phyloP scores from a whole-genome alignment of 2,329 filamentous ascomycete species.

The Diaporthe amygdali region DNA sequence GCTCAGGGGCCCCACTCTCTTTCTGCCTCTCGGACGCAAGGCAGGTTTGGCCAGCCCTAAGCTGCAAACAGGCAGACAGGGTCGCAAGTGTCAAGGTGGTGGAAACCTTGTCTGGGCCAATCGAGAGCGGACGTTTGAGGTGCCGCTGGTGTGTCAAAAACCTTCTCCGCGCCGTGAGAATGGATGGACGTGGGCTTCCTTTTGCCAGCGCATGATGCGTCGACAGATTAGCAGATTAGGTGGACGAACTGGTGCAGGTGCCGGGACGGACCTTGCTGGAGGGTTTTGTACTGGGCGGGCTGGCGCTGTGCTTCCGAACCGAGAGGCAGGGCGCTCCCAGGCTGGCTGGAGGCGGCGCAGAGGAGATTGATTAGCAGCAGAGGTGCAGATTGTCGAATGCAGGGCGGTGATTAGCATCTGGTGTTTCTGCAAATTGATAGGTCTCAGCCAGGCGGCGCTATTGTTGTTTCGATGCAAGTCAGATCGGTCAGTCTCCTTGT shows the following conservation, averaged over 20 bases:
- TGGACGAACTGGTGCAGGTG: neutral
- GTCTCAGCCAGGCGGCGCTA: conserved; percentile 31
- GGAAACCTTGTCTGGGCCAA: conserved; percentile 6
- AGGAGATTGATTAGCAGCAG: conserved; percentile 15
- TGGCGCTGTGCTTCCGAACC: neutral
- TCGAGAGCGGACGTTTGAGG: neutral
- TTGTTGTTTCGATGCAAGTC: conserved; percentile 13
- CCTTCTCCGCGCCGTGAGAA: conserved; percentile 1
- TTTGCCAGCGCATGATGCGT: conserved; percentile 21
- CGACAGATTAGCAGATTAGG: neutral
- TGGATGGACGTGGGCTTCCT: neutral
- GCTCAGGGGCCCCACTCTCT: neutral
- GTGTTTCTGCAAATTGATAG: conserved; percentile 30
- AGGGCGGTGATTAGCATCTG: conserved; percentile 17
- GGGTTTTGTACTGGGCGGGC: neutral
- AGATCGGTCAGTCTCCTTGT: neutral
- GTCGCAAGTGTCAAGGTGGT: conserved; percentile 9
- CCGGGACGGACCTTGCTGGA: conserved; percentile 20
- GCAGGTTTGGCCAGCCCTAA: conserved; percentile 6
- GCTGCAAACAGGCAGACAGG: conserved; percentile 15
- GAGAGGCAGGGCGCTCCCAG: conserved; percentile 12
- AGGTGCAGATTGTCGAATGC: conserved; percentile 12
- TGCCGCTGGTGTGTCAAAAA: conserved; percentile 6
- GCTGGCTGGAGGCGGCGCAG: conserved; percentile 5
- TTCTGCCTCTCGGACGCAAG: neutral